Percentiles rank a stretch among this genome's conserved stretches.
These are phyloP conservation scores for Castanea mollissima DNA, from an alignment of 306 rosid species.

Conservation along the genomic window DNA sequence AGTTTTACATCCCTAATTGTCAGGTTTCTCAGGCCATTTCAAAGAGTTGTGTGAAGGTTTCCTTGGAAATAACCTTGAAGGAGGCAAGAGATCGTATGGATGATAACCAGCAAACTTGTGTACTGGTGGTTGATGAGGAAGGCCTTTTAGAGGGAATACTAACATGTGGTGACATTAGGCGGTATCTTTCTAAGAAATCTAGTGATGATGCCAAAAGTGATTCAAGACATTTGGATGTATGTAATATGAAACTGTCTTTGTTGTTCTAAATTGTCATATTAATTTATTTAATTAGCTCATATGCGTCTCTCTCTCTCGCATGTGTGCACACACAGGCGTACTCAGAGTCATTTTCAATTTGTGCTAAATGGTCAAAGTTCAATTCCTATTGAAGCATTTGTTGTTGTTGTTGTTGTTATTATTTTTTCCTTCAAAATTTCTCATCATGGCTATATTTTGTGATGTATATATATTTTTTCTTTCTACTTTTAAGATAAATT, in stretches of 20 bases:
- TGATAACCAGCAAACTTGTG: conserved; percentile 69
- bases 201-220: conserved; percentile 43
- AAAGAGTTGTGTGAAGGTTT: conserved; percentile 60
- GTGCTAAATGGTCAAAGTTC: not conserved
- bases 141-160: conserved; percentile 87
- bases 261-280: not conserved
- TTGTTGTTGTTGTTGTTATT: not conserved
- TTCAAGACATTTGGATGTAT: conserved; percentile 55
- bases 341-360: not conserved
- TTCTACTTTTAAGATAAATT: not conserved
- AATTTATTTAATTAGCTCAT: not conserved
- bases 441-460: not conserved
- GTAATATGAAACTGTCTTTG: conserved; percentile 22
- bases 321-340: not conserved
- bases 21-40: conserved; percentile 92
- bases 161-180: conserved; percentile 79
- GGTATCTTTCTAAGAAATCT: conserved; percentile 56
- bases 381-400: not conserved
- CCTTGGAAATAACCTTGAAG: conserved; percentile 43
- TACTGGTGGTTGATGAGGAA: conserved; percentile 66
- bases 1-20: conserved; percentile 16
- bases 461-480: not conserved
- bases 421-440: not conserved
- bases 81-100: conserved; percentile 72
- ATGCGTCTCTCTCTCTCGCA: not conserved